Evolutionary conservation across 306 rosid species (phyloP).

Genomic region (Hylodesmum podocarpum): DNA sequence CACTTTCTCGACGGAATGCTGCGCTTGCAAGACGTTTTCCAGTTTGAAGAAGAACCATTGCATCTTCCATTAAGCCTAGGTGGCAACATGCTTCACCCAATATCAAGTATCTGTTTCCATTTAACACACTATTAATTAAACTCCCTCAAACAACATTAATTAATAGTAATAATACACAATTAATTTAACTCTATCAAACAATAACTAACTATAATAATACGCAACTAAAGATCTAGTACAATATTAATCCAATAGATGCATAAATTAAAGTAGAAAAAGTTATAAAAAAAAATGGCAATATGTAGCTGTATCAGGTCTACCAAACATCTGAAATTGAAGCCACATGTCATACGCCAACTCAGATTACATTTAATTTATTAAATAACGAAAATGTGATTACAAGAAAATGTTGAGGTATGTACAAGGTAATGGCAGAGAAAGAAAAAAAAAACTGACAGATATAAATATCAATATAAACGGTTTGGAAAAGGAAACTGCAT

Average conservation of each 20-base stretch:
- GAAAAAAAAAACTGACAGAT: not conserved
- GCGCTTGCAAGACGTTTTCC: conserved; percentile 89
- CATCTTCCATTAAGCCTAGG: conserved; percentile 93
- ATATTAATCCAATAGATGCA: no score
- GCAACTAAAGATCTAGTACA: no score
- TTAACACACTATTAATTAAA: not conserved
- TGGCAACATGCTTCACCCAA: conserved; percentile 94
- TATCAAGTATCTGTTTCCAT: conserved; percentile 64
- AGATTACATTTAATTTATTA: not conserved
- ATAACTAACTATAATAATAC: no score
- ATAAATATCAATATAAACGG: not conserved
- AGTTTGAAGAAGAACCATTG: conserved; percentile 93
- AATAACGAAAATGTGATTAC: no score
- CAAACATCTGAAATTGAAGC: not conserved
- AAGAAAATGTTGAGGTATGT: not conserved
- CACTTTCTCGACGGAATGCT: conserved; percentile 89
- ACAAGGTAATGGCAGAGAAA: not conserved
- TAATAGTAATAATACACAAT: no score
- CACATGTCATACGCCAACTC: not conserved
- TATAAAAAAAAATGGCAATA: not conserved
- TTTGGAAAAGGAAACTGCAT: not conserved
- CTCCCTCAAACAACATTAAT: not conserved
- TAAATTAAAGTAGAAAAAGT: not conserved
- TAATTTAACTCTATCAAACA: no score
- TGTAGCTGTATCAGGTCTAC: not conserved